phyloP scores from a whole-genome alignment of 2,329 filamentous ascomycete genomes.

The Peltaster fructicola region DNA sequence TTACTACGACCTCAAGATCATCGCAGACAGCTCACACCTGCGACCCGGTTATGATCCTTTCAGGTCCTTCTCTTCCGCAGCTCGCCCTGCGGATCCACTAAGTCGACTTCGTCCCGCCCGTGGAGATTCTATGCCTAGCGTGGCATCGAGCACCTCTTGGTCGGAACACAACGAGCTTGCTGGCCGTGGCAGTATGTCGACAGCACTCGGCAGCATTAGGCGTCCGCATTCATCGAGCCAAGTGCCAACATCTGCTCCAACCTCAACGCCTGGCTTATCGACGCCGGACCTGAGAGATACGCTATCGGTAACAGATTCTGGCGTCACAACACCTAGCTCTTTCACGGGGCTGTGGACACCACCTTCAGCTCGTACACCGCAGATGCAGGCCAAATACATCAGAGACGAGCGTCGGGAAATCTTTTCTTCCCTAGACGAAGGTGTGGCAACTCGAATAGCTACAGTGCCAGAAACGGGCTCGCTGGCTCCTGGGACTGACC shows the following conservation, averaged over 20 bases:
- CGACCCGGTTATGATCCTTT: constrained; percentile 31
- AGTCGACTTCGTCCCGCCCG: neutral
- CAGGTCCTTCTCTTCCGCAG: neutral
- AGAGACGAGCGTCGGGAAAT: too few relatives aligned
- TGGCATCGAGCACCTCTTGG: neutral
- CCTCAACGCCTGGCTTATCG: constrained; percentile 9
- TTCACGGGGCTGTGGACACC: constrained; percentile 23
- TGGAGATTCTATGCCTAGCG: neutral
- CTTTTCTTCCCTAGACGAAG: too few relatives aligned
- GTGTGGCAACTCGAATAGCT: too few relatives aligned
- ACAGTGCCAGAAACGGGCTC: too few relatives aligned
- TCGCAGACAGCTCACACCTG: constrained; percentile 61
- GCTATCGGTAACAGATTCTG: constrained; percentile 4
- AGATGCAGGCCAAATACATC: constrained; percentile 5
- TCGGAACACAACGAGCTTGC: constrained; percentile 1
- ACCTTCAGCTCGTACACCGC: constrained; percentile 2
- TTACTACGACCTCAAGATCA: constrained; percentile 54
- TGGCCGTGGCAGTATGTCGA: constrained; percentile 1
- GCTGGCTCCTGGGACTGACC: too few relatives aligned
- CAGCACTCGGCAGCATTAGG: constrained; percentile 22
- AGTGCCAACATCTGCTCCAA: too few relatives aligned
- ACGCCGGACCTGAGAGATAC: constrained; percentile 7
- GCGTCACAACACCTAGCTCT: constrained; percentile 10
- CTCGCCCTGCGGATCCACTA: neutral
- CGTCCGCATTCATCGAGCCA: too few relatives aligned